A percentile compares a stretch with the other conserved stretches of the same genome.
These are phyloP conservation scores for Flaveria robusta DNA, from an alignment of 129 eudicot species.

Conservation along the genomic window DNA sequence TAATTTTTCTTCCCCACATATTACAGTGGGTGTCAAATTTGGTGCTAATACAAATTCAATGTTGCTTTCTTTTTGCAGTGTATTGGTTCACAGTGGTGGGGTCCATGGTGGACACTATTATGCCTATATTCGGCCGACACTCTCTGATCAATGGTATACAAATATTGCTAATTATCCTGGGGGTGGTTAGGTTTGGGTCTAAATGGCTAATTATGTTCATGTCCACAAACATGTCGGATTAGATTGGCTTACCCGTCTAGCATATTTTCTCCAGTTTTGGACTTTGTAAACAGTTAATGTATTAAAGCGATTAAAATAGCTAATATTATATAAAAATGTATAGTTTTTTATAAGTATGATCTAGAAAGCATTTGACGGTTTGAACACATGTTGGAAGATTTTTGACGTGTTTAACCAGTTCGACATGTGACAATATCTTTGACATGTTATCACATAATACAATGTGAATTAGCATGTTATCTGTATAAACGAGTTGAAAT, in stretches of 20 bases:
- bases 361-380: neutral
- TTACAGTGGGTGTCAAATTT: conserved; percentile 22
- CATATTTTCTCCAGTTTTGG: neutral
- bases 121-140: conserved; percentile 89
- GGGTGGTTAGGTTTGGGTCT: neutral
- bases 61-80: conserved; percentile 55
- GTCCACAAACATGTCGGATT: neutral
- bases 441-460: neutral
- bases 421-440: neutral
- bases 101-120: conserved; percentile 96
- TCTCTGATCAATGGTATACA: conserved; percentile 79
- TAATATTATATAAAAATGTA: neutral
- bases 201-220: neutral
- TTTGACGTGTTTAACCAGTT: neutral
- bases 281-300: neutral
- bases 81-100: conserved; percentile 97
- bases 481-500: neutral
- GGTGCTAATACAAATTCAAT: conserved; percentile 21
- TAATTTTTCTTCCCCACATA: neutral
- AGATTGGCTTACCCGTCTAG: neutral
- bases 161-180: neutral
- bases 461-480: neutral
- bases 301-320: neutral
- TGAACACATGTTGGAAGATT: neutral
- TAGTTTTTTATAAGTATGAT: neutral